phyloP scores from a whole-genome alignment of 2,329 filamentous ascomycete species.

The Spiromastix sp. region DNA sequence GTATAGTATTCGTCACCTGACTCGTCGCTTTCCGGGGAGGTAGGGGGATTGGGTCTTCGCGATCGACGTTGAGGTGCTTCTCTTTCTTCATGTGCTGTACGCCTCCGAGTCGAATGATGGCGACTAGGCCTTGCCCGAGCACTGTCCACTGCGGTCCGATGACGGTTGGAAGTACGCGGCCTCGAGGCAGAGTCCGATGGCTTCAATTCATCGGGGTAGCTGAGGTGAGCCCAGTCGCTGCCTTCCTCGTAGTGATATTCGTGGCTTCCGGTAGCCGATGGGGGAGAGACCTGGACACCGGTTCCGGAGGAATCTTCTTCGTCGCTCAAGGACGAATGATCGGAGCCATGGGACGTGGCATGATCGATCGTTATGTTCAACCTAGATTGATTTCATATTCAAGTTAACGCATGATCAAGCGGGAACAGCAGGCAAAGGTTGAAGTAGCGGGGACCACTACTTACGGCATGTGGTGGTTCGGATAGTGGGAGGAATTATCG shows the following conservation, averaged over 20 bases:
- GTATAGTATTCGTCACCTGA: constrained; percentile 24
- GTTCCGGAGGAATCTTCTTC: constrained; percentile 35
- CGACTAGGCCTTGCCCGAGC: constrained; percentile 24
- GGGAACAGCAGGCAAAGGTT: constrained; percentile 5
- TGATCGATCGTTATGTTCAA: constrained; percentile 35
- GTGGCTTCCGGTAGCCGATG: constrained; percentile 30
- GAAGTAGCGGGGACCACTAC: constrained; percentile 1
- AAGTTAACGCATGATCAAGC: constrained; percentile 4
- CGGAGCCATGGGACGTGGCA: constrained; percentile 27
- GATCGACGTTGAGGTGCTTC: constrained; percentile 27
- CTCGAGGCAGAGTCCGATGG: constrained; percentile 38
- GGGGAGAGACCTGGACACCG: constrained; percentile 32
- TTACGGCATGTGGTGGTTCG: constrained; percentile 13
- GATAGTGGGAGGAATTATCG: constrained; percentile 9
- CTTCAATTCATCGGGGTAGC: constrained; percentile 37
- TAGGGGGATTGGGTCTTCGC: constrained; percentile 24
- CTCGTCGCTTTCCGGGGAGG: constrained; percentile 10
- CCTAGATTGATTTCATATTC: constrained; percentile 19
- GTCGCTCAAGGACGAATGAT: constrained; percentile 27
- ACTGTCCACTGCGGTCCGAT: constrained; percentile 28
- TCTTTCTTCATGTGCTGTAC: constrained; percentile 26
- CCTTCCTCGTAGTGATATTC: constrained; percentile 25
- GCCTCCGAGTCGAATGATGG: constrained; percentile 22
- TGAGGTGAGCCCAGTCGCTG: constrained; percentile 27
- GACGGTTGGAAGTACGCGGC: constrained; percentile 30